Evolutionary conservation across 2,329 filamentous ascomycete genomes (phyloP).

Genomic region (Thelonectria discophora): DNA sequence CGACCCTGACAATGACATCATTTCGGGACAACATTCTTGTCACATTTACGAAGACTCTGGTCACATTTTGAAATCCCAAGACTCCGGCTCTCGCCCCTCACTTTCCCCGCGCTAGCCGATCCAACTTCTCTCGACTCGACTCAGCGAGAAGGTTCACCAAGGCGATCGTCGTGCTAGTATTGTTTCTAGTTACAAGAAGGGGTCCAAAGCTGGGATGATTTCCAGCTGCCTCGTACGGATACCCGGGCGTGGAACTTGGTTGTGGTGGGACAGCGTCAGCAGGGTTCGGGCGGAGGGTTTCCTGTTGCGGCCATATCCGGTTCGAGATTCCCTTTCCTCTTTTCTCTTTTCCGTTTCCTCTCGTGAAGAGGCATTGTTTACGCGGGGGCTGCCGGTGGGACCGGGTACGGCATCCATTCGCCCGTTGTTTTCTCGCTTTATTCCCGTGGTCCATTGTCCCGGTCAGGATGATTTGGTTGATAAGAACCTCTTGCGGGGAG

Average conservation of each 20-base stretch:
- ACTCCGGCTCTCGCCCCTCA: slow-evolving; percentile 29
- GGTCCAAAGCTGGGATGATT: background rate
- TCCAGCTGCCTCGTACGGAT: background rate
- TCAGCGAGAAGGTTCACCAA: too few species aligned
- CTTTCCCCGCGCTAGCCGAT: slow-evolving; percentile 25
- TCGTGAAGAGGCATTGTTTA: background rate
- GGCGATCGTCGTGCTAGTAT: background rate
- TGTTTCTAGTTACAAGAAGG: too few species aligned
- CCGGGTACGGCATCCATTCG: too few species aligned
- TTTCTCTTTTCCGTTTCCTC: slow-evolving; percentile 25
- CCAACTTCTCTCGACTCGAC: background rate
- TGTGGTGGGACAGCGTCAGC: background rate
- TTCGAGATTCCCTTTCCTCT: slow-evolving; percentile 16
- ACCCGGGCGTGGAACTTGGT: too few species aligned
- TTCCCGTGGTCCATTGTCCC: background rate
- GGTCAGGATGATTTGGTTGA: too few species aligned
- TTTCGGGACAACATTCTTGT: slow-evolving; percentile 14
- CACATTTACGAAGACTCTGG: slow-evolving; percentile 6
- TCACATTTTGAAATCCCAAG: slow-evolving; percentile 23
- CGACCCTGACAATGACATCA: background rate
- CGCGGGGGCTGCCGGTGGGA: too few species aligned
- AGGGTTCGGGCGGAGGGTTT: background rate
- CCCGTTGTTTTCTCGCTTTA: too few species aligned
- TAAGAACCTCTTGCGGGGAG: too few species aligned
- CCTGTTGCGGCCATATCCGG: background rate